Evolutionary conservation across 139 green algal genomes (phyloP), one percentile per base, ranked within the genome.

Genomic region (Monoraphidium neglectum): DNA sequence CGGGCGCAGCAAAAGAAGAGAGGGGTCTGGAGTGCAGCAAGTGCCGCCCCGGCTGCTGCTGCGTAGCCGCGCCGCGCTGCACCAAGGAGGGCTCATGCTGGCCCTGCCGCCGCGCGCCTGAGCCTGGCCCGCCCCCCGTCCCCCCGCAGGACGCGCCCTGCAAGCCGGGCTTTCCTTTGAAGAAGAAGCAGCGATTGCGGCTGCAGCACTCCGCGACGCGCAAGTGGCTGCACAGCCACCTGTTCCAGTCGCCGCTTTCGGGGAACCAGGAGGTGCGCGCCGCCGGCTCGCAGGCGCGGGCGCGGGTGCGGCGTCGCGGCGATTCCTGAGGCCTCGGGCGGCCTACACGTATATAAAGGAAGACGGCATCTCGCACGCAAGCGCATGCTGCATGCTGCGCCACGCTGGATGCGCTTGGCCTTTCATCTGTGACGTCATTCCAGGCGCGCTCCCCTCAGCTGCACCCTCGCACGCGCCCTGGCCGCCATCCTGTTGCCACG

Each of bases 151-250:
- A 83, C 2, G 57, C 83, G n/a, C 82, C 84, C 4, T 96, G 92
- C 74, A 51, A 46, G 0, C 90, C 94, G 37, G 93, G 93, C 0
- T 78, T 74, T 0, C 79, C 77, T 1, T 77, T 98, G 21, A 85
- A 77, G 32, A 89, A 91, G 43, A 83, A 87, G 26, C 37, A 51
- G 30, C 35, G 56, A 6, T 36, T 98, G 13, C 74, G 92, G 30
- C 80, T 98, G 68, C 90, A 95, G 79, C 95, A 99, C 56, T 53
- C 78, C 2, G 46, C 38, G 15, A 98, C 95, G 1, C 72, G 84
- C 28, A 95, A 89, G 63, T 99, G 95, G 95, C 84, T 99, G 47
- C 95, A 99, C 81, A 93, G 83, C 70, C 95, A 99, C 78, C 30
- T 83, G 4, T 95, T 94, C 76, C 38, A 85, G 16, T 97, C 92